These are phyloP conservation scores for Saksenaea vasiformis DNA, from an alignment of 371 early-diverging fungal genomes.

Conservation along the genomic window DNA sequence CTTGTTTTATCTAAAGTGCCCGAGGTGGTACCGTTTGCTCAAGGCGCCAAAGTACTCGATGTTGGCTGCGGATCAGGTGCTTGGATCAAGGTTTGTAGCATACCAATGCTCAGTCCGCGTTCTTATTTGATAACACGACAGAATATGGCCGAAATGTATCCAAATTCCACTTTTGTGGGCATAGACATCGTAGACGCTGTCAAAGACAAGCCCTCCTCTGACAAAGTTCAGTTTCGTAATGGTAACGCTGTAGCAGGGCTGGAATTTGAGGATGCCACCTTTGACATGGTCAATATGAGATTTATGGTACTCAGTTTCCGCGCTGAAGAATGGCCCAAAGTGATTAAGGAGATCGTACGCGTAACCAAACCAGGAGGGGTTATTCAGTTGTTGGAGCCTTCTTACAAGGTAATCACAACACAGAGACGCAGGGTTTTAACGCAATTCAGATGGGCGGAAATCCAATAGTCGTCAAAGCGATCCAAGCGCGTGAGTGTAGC, in stretches of 20 bases:
- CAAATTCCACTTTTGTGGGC: constrained; percentile 41
- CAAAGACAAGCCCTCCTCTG: constrained; percentile 41
- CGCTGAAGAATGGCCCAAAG: constrained; percentile 12
- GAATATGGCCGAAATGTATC: constrained; percentile 53
- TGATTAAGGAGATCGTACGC: constrained; percentile 27
- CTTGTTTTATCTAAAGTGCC: constrained; percentile 8
- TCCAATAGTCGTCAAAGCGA: not conserved
- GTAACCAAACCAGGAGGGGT: constrained; percentile 48
- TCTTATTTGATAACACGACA: not conserved
- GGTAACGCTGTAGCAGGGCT: constrained; percentile 41
- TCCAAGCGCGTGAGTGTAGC: not conserved
- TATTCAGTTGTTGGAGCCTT: constrained; percentile 39
- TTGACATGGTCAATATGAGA: constrained; percentile 54
- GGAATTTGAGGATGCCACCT: constrained; percentile 35
- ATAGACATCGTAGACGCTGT: constrained; percentile 46
- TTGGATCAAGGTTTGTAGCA: constrained; percentile 23
- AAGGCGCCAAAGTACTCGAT: constrained; percentile 13
- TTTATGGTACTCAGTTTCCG: constrained; percentile 26
- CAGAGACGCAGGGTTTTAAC: not conserved
- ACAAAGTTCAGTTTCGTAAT: not conserved
- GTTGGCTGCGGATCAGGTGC: constrained; percentile 32
- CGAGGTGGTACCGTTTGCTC: constrained; percentile 7
- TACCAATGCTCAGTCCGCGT: not conserved
- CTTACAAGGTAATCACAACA: constrained; percentile 20
- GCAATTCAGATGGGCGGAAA: not conserved